These are phyloP conservation scores for Flaveria robusta DNA, from an alignment of 129 eudicot genomes.

Conservation along the genomic window DNA sequence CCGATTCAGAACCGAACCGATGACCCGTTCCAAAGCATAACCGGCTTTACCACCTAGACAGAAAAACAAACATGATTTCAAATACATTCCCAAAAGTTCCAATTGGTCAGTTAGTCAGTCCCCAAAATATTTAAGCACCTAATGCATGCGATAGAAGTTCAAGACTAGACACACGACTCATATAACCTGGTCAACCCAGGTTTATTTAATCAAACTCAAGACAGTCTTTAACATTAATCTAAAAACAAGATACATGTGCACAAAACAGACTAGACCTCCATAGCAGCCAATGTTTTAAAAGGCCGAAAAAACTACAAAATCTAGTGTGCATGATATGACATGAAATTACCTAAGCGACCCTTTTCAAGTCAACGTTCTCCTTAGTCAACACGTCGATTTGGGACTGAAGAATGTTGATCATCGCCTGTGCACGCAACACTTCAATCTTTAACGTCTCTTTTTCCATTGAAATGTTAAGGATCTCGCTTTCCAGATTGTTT, in stretches of 20 bases:
- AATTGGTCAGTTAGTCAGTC: too few species aligned
- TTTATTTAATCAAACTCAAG: slow-evolving; percentile 24
- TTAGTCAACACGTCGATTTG: slow-evolving; percentile 54
- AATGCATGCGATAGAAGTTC: too few species aligned
- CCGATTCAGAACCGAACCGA: too few species aligned
- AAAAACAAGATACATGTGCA: slow-evolving; percentile 25
- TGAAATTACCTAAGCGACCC: slow-evolving; percentile 37
- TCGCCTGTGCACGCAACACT: slow-evolving; percentile 88
- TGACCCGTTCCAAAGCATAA: too few species aligned
- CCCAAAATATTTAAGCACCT: too few species aligned
- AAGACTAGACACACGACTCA: background rate
- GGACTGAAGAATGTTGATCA: slow-evolving; percentile 90
- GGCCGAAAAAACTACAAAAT: slow-evolving; percentile 31
- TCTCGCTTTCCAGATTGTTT: slow-evolving; percentile 61
- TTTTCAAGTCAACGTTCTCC: slow-evolving; percentile 63
- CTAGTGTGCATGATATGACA: slow-evolving; percentile 27
- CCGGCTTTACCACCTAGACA: too few species aligned
- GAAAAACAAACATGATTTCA: too few species aligned
- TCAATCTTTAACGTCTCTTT: slow-evolving; percentile 85
- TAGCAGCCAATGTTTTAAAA: slow-evolving; percentile 18
- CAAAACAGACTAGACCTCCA: slow-evolving; percentile 26
- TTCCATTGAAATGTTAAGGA: slow-evolving; percentile 86
- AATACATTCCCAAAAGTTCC: too few species aligned
- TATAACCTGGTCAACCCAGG: slow-evolving; percentile 13
- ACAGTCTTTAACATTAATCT: slow-evolving; percentile 24